Evolutionary conservation across 78 protist species (phyloP).

Genomic region (Trichosphaerium sp.): DNA sequence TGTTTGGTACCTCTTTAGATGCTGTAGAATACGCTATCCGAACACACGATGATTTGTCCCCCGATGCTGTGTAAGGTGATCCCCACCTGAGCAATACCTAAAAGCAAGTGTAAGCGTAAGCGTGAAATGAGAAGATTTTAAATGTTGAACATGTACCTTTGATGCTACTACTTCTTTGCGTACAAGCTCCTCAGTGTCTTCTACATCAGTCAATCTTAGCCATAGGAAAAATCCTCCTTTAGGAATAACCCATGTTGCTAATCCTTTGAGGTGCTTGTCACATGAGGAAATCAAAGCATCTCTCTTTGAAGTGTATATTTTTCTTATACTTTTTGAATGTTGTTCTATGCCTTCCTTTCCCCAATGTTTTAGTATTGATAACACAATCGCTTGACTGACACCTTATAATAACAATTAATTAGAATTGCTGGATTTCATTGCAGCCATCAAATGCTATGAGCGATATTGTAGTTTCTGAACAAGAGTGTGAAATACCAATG

Average conservation of each 20-base stretch:
- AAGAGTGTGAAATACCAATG: no score
- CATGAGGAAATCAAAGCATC: neutral
- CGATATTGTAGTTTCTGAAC: no score
- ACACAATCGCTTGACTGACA: neutral
- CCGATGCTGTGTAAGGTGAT: constrained; percentile 17
- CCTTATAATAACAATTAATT: neutral
- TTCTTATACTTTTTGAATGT: constrained; percentile 7
- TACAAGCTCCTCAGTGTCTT: constrained; percentile 46
- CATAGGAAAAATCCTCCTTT: constrained; percentile 77
- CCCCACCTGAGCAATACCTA: no score
- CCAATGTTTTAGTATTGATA: constrained; percentile 6
- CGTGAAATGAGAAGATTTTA: no score
- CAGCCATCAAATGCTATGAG: no score
- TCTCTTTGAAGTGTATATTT: constrained; percentile 25
- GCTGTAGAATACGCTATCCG: constrained; percentile 51
- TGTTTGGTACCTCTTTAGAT: no score
- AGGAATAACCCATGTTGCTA: constrained; percentile 40
- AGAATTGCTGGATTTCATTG: no score
- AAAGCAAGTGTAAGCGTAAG: no score
- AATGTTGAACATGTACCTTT: constrained; percentile 41
- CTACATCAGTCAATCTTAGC: constrained; percentile 28
- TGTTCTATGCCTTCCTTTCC: constrained; percentile 29
- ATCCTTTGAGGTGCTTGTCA: constrained; percentile 45
- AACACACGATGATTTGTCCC: constrained; percentile 24
- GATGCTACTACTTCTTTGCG: constrained; percentile 28